phyloP scores from a whole-genome alignment of 2,329 filamentous ascomycete genomes.

The Penicillium digitatum region DNA sequence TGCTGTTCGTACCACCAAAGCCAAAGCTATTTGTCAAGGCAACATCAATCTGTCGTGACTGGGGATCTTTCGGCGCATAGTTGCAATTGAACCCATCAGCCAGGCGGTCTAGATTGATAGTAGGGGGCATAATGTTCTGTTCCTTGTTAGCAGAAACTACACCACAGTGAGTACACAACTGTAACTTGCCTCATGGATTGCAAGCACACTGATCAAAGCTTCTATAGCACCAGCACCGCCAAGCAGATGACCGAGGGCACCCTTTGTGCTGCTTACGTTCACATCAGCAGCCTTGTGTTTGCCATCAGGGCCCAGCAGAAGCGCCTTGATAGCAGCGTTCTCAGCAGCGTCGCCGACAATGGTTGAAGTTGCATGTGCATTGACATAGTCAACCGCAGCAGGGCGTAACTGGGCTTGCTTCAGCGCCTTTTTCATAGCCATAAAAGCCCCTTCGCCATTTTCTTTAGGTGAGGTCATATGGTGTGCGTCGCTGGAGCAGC shows the following conservation, averaged over 20 bases:
- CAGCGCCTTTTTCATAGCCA: slow-evolving; percentile 82
- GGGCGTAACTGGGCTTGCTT: slow-evolving; percentile 67
- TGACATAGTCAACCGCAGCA: slow-evolving; percentile 77
- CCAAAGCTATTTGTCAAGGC: slow-evolving; percentile 94
- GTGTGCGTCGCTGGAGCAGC: slow-evolving; percentile 82
- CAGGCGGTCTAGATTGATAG: slow-evolving; percentile 70
- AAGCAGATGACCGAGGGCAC: slow-evolving; percentile 83
- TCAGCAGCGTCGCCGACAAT: slow-evolving; percentile 82
- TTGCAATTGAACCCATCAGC: slow-evolving; percentile 72
- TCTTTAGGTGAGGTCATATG: slow-evolving; percentile 89
- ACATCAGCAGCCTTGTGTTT: slow-evolving; percentile 59
- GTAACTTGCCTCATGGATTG: slow-evolving; percentile 67
- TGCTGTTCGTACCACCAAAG: slow-evolving; percentile 94
- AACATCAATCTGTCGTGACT: slow-evolving; percentile 66
- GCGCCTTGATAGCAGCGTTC: slow-evolving; percentile 70
- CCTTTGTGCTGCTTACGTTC: slow-evolving; percentile 90
- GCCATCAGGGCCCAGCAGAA: slow-evolving; percentile 73
- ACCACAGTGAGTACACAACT: neutral
- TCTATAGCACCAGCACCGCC: slow-evolving; percentile 90
- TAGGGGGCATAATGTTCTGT: slow-evolving; percentile 77
- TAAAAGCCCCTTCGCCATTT: slow-evolving; percentile 74
- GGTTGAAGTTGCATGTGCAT: slow-evolving; percentile 91
- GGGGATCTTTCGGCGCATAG: slow-evolving; percentile 70
- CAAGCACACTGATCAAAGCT: slow-evolving; percentile 76
- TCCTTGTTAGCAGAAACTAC: neutral